phyloP scores from a whole-genome alignment of 164 flowering plant genomes.

The Vitis rotundifolia region DNA sequence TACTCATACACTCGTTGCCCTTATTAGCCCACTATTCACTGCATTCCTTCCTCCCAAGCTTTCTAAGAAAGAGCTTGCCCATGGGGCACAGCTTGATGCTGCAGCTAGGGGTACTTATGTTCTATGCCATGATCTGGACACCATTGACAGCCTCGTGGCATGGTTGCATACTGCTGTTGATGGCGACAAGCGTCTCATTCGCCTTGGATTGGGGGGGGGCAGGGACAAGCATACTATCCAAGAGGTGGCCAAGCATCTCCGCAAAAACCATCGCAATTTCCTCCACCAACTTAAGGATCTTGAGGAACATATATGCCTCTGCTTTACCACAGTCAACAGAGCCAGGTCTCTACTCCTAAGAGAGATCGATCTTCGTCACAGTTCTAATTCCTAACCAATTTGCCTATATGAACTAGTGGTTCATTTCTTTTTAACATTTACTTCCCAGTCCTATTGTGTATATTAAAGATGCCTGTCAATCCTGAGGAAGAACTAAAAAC shows the following conservation, averaged over 20 bases:
- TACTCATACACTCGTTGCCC: constrained; percentile 43
- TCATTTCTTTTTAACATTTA: too few species aligned
- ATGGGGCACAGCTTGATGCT: constrained; percentile 67
- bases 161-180: constrained; percentile 50
- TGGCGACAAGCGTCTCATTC: constrained; percentile 55
- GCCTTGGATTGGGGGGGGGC: constrained; percentile 65
- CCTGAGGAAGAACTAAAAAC: too few species aligned
- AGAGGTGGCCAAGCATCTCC: constrained; percentile 64
- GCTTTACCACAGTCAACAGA: constrained; percentile 60
- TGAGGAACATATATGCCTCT: constrained; percentile 71
- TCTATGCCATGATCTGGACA: constrained; percentile 57
- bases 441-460: too few species aligned
- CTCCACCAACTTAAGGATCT: constrained; percentile 53
- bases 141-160: constrained; percentile 73
- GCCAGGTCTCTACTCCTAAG: constrained; percentile 65
- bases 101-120: constrained; percentile 66
- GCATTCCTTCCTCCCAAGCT: constrained; percentile 28
- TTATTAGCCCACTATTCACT: constrained; percentile 35
- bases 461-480: too few species aligned
- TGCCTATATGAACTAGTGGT: too few species aligned
- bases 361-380: constrained; percentile 42
- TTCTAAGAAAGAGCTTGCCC: constrained; percentile 39
- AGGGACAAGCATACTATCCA: constrained; percentile 46
- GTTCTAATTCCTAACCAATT: neutral
- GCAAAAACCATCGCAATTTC: constrained; percentile 43